A percentile compares a stretch with the other conserved stretches of the same genome.
Conservation (phyloP, 805 yeast genomes). For the Torulaspora microellipsoides region DNA sequence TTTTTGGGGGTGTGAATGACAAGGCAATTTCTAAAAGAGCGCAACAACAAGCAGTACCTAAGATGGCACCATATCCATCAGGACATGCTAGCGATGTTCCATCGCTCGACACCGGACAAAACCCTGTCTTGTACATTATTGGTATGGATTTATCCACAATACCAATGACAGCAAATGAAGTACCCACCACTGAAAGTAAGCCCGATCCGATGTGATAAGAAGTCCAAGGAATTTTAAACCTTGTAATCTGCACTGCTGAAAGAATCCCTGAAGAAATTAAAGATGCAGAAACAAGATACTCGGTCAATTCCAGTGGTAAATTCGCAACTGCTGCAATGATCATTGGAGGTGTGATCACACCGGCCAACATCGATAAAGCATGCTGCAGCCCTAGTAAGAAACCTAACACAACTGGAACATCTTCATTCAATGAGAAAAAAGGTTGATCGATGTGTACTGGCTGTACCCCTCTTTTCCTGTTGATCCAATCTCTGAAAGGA, state of each 20-base stretch:
- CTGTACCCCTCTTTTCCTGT: conserved; percentile 35
- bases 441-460: conserved; percentile 52
- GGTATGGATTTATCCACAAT: conserved; percentile 74
- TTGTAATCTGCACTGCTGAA: conserved; percentile 70
- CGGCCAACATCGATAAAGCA: conserved; percentile 86
- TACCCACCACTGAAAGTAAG: conserved; percentile 82
- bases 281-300: conserved; percentile 67
- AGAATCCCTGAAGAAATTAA: conserved; percentile 68
- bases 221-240: conserved; percentile 71
- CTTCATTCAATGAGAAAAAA: conserved; percentile 74
- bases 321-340: conserved; percentile 63
- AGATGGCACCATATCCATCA: conserved; percentile 81
- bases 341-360: conserved; percentile 80
- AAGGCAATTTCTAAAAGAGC: conserved; percentile 67
- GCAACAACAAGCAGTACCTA: conserved; percentile 77
- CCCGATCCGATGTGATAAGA: conserved; percentile 85
- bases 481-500: conserved; percentile 48
- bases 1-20: conserved; percentile 72
- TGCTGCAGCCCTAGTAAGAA: conserved; percentile 82
- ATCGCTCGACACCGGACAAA: conserved; percentile 56
- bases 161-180: conserved; percentile 83
- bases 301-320: conserved; percentile 44
- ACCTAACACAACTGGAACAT: conserved; percentile 78
- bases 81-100: conserved; percentile 78
- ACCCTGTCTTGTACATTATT: conserved; percentile 69